Percentiles rank a stretch among this genome's conserved stretches.
phyloP scores from a whole-genome alignment of 2,329 filamentous ascomycete genomes.

The Colletotrichum lupini region DNA sequence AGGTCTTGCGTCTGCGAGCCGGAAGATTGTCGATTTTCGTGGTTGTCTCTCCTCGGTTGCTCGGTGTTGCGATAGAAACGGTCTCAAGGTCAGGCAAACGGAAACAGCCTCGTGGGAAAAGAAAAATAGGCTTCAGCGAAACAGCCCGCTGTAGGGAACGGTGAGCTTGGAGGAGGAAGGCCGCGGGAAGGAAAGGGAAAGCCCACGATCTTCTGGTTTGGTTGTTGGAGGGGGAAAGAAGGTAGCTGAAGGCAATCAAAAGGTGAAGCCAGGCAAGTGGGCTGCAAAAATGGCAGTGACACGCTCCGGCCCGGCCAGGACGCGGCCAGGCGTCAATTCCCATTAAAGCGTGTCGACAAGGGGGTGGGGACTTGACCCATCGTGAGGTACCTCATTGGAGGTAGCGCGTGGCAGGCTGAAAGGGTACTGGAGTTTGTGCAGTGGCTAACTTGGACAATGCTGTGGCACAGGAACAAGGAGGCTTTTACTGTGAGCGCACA shows the following conservation, averaged over 20 bases:
- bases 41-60: not conserved
- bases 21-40: not conserved
- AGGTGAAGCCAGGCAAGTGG: constrained; percentile 12
- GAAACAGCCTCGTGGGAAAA: not conserved
- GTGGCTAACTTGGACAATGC: not conserved
- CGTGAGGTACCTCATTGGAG: not conserved
- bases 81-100: not conserved
- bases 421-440: not conserved
- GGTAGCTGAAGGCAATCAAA: not conserved
- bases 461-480: not conserved
- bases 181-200: constrained; percentile 7
- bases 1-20: not conserved
- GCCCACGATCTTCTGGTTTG: constrained; percentile 10
- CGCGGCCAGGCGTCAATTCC: constrained; percentile 27
- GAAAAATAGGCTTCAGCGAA: not conserved
- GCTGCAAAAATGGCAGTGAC: constrained; percentile 34
- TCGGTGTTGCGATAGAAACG: not conserved
- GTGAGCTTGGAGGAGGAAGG: not conserved
- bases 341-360: constrained; percentile 34
- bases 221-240: constrained; percentile 12
- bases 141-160: not conserved
- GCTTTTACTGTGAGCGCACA: constrained; percentile 6
- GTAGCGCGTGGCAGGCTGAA: not conserved
- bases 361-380: not conserved
- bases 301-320: constrained; percentile 22